Percentiles rank a stretch among this genome's conserved stretches.
Conservation (phyloP, 2,329 filamentous ascomycete species). For the Colletotrichum cuscutae region DNA sequence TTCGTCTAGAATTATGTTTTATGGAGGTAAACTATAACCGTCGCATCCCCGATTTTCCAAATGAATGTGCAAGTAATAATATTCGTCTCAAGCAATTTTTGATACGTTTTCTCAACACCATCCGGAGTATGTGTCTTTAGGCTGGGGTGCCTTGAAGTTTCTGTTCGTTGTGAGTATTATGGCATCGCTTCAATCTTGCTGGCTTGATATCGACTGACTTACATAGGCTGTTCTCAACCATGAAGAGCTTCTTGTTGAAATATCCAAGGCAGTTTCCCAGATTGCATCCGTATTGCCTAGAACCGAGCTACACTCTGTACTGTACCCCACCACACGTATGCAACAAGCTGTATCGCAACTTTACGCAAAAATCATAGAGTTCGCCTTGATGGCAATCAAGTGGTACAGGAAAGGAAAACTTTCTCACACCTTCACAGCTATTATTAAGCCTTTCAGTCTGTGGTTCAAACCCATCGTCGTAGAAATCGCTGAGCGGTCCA, state of each 20-base stretch:
- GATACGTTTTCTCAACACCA: constrained; percentile 9
- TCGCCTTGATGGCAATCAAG: background rate
- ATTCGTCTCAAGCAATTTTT: too few species aligned
- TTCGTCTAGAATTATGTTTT: too few species aligned
- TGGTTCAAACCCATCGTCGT: background rate
- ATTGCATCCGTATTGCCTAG: background rate
- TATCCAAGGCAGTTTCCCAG: background rate
- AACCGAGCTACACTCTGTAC: background rate
- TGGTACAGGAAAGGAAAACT: constrained; percentile 1
- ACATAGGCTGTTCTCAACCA: constrained; percentile 3
- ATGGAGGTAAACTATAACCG: too few species aligned
- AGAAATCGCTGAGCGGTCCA: background rate
- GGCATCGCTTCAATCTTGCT: rapidly evolving
- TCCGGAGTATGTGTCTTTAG: constrained; percentile 5
- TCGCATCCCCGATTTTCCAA: too few species aligned
- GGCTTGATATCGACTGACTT: background rate
- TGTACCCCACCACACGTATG: background rate
- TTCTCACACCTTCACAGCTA: background rate
- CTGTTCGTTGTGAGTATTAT: background rate
- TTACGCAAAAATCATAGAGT: background rate
- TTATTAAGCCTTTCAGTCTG: background rate
- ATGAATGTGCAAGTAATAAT: too few species aligned
- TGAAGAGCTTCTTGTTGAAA: constrained; percentile 1
- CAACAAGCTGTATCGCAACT: background rate
- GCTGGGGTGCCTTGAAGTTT: constrained; percentile 12